Conservation (phyloP, 1,284 basidiomycete species). For the Coriolopsis trogii region DNA sequence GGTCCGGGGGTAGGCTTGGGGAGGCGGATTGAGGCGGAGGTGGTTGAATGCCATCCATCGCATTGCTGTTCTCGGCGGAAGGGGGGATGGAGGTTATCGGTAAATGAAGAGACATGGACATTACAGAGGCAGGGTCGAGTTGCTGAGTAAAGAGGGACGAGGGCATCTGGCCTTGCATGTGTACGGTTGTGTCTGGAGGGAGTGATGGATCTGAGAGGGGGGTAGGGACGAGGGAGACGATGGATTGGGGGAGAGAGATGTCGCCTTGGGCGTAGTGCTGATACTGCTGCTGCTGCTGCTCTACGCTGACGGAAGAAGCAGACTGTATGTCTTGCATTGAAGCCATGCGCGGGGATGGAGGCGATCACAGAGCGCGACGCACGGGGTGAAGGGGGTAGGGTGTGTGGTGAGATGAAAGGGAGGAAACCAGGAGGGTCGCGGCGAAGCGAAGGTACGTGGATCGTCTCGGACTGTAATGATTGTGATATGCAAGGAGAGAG, state of each 20-base stretch:
- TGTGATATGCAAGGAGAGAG: conserved; percentile 13
- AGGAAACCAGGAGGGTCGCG: conserved; percentile 14
- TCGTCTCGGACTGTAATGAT: conserved; percentile 4
- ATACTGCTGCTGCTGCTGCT: conserved; percentile 33
- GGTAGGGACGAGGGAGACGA: conserved; percentile 29
- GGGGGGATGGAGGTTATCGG: conserved; percentile 37
- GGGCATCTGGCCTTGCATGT: conserved; percentile 34
- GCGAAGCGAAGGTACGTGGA: conserved; percentile 3
- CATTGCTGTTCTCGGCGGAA: conserved; percentile 34
- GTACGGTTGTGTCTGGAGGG: conserved; percentile 25
- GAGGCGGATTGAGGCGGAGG: conserved; percentile 30
- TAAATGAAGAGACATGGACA: conserved; percentile 44
- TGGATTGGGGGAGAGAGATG: conserved; percentile 21
- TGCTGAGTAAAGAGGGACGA: conserved; percentile 41
- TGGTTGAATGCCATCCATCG: conserved; percentile 42
- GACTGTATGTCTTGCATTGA: conserved; percentile 32
- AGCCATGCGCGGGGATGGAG: conserved; percentile 23
- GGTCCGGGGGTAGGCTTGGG: conserved; percentile 42
- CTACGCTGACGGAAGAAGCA: conserved; percentile 24
- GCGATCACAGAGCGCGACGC: conserved; percentile 21
- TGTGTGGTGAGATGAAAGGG: conserved; percentile 15
- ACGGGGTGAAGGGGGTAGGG: conserved; percentile 7
- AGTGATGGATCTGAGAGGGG: conserved; percentile 33
- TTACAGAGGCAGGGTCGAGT: conserved; percentile 36
- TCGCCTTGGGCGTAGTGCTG: conserved; percentile 29